phyloP scores from a whole-genome alignment of 2,329 filamentous ascomycete species.

The Talaromyces sp. region DNA sequence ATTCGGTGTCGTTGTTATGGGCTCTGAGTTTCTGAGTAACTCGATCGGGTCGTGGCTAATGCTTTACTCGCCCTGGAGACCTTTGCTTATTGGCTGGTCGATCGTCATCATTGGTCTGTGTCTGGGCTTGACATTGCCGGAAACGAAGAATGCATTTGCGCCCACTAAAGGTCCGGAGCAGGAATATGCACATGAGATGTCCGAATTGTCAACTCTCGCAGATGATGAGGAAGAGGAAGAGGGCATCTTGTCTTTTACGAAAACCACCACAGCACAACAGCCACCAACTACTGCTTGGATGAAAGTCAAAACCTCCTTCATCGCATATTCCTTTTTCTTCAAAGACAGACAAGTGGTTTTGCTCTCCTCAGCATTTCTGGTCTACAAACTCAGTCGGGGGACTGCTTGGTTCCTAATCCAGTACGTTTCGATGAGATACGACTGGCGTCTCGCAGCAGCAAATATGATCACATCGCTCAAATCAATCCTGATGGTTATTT shows the following conservation, averaged over 20 bases:
- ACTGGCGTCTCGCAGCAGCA: slow-evolving; percentile 46
- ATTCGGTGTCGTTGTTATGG: slow-evolving; percentile 39
- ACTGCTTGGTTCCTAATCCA: slow-evolving; percentile 49
- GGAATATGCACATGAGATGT: slow-evolving; percentile 26
- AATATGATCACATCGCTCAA: slow-evolving; percentile 47
- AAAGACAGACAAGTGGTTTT: slow-evolving; percentile 41
- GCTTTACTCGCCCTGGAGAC: slow-evolving; percentile 40
- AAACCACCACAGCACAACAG: slow-evolving; percentile 17
- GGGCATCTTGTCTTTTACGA: slow-evolving; percentile 5
- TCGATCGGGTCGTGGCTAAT: slow-evolving; percentile 42
- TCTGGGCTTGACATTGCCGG: slow-evolving; percentile 35
- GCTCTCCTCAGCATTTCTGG: slow-evolving; percentile 47
- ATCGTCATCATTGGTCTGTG: slow-evolving; percentile 34
- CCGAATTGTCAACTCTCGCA: slow-evolving; percentile 23
- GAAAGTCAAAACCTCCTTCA: slow-evolving; percentile 24
- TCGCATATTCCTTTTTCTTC: slow-evolving; percentile 41
- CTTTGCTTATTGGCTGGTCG: slow-evolving; percentile 36
- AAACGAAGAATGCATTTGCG: slow-evolving; percentile 36
- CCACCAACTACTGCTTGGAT: slow-evolving; percentile 3
- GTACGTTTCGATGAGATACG: slow-evolving; percentile 52
- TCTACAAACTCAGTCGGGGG: slow-evolving; percentile 49
- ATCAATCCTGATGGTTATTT: slow-evolving; percentile 46
- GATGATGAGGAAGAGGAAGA: slow-evolving; percentile 20
- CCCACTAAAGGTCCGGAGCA: neutral
- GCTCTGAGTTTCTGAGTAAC: slow-evolving; percentile 38